Conservation (phyloP, 2,329 filamentous ascomycete species). For the Colletotrichum liaoningense region DNA sequence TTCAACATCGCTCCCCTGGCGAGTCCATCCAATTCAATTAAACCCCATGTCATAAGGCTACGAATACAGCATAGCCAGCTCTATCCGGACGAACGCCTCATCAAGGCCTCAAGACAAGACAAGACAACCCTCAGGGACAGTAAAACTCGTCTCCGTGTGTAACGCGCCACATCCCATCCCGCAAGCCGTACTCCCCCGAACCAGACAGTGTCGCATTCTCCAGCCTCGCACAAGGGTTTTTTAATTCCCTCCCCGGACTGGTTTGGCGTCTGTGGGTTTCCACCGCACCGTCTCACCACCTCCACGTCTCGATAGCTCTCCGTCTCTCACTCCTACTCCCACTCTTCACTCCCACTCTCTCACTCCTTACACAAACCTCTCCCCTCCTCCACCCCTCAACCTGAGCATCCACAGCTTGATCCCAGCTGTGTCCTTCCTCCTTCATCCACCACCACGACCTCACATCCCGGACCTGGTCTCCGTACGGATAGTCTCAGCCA, state of each 20-base stretch:
- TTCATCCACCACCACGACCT: not conserved
- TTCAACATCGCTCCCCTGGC: not conserved
- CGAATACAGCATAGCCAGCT: not conserved
- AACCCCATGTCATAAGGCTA: not conserved
- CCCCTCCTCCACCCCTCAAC: not conserved
- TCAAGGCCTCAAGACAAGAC: not conserved
- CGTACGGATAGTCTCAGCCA: not conserved
- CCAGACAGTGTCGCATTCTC: conserved; percentile 11
- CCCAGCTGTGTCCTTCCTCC: not conserved
- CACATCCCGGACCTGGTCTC: not conserved
- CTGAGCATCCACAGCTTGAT: not conserved
- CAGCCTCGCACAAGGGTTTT: conserved; percentile 17
- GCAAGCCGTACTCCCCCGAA: not conserved
- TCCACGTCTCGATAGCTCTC: not conserved
- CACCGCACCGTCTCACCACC: not conserved
- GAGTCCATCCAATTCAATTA: not conserved
- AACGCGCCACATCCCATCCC: not conserved
- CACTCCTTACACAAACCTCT: not conserved
- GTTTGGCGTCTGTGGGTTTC: conserved; percentile 14
- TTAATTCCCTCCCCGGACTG: not conserved
- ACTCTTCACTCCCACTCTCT: not conserved
- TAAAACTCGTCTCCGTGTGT: not conserved
- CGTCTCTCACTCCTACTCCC: not conserved
- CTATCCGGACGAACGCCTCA: not conserved
- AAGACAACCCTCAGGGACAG: not conserved